Percentiles rank a stretch among this genome's conserved stretches.
Evolutionary conservation across 305 asterid species (phyloP).

Genomic region (Salvia sclarea): DNA sequence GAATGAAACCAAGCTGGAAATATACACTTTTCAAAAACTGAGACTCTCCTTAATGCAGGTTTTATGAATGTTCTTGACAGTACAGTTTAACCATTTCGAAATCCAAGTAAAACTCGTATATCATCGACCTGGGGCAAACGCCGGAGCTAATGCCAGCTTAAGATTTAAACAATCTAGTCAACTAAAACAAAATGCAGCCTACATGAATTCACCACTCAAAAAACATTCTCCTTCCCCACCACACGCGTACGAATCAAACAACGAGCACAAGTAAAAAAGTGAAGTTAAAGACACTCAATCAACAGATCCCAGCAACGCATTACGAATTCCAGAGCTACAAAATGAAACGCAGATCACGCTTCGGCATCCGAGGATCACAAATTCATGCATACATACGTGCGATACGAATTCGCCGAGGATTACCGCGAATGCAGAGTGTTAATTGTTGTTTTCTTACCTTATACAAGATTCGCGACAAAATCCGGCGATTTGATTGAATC

Average conservation of each 20-base stretch:
- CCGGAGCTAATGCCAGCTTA: constrained; percentile 24
- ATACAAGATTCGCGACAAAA: constrained; percentile 24
- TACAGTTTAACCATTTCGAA: constrained; percentile 13
- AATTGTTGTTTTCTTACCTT: constrained; percentile 41
- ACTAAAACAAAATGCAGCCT: constrained; percentile 32
- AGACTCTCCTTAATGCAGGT: constrained; percentile 1
- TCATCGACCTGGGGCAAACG: constrained; percentile 7
- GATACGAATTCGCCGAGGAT: constrained; percentile 29
- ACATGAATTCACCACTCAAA: constrained; percentile 11
- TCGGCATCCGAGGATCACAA: constrained; percentile 29
- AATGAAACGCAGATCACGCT: constrained; percentile 32
- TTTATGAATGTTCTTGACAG: constrained; percentile 1
- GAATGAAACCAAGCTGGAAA: constrained; percentile 6
- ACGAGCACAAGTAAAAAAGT: constrained; percentile 33
- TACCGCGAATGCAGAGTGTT: constrained; percentile 28
- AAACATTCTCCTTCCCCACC: background rate
- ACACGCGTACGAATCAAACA: constrained; percentile 21
- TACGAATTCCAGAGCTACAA: constrained; percentile 25
- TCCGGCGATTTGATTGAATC: constrained; percentile 36
- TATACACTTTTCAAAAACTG: background rate
- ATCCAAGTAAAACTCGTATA: constrained; percentile 30
- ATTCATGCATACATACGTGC: constrained; percentile 23
- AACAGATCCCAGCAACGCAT: constrained; percentile 45
- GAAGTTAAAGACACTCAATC: constrained; percentile 38
- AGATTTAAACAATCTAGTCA: constrained; percentile 19